Evolutionary conservation across 2,329 filamentous ascomycete genomes (phyloP), one percentile per base, ranked within the genome.

Genomic region (Akanthomyces dipterigenus): DNA sequence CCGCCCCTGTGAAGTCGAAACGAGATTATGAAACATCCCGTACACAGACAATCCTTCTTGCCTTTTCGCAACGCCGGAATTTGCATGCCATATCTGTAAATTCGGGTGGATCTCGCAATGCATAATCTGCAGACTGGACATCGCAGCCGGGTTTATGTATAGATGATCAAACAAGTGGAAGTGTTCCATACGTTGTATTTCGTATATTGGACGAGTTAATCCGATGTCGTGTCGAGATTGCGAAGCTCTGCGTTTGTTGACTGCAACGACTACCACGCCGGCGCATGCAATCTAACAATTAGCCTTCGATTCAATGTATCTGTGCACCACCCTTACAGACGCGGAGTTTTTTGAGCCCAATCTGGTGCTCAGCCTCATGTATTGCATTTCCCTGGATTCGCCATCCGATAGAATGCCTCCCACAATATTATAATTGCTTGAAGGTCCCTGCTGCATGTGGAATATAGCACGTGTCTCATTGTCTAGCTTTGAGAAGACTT

Each of bases 11-110:
- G 89, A 82, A 3, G 92, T 97, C 60, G 82, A 82, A 28, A 89
- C 86, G 34, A 95, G 77, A 60, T 85, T 80, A 62, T 88, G 85
- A 64, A 97, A 96, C 0, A 98, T 77, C 0, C 90, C 93, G 71
- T 89, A 96, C 0, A 96, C 76, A 0, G 91, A 98, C 1, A 95
- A 79, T 18, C 86, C 89, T 75, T 96, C 92, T 71, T 93, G 96
- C 1, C 83, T 43, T 16, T 55, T 42, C 34, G 42, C 48, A 9
- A n/a, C 34, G 4, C 38, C 34, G 7, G 43, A 55, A 14, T 22
- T 54, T n/a, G 38, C 49, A 22, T 89, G 89, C 74, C 89, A 88
- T 67, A 88, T 89, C 64, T 93, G 89, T 53, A 84, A 87, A 69
- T 91, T 92, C 5, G 91, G 93, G 71, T 96, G 91, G 12, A 84